phyloP scores from a whole-genome alignment of 2,329 filamentous ascomycete species.

The Teratosphaeria zuluensis region DNA sequence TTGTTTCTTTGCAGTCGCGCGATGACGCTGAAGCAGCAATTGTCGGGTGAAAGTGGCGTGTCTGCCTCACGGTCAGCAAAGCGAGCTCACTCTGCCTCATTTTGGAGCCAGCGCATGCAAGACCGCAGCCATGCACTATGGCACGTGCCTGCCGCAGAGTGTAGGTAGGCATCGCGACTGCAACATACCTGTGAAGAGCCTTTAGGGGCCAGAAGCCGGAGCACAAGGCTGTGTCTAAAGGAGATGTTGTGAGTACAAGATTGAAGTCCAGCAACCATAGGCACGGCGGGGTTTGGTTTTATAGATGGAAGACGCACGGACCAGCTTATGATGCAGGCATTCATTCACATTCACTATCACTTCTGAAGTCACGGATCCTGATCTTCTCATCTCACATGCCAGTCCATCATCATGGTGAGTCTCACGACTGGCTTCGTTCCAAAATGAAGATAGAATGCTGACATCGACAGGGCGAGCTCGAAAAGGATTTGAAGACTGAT shows the following conservation, averaged over 20 bases:
- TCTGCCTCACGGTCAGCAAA: not conserved
- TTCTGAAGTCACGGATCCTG: not conserved
- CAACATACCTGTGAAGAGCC: not conserved
- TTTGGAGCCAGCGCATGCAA: too few species aligned
- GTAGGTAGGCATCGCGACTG: not conserved
- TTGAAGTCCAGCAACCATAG: too few species aligned
- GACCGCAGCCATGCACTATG: not conserved
- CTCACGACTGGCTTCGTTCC: not conserved
- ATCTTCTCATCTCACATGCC: not conserved
- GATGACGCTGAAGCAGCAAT: not conserved
- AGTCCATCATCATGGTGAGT: not conserved
- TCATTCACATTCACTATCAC: too few species aligned
- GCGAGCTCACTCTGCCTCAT: too few species aligned
- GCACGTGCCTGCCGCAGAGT: not conserved
- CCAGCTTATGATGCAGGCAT: not conserved
- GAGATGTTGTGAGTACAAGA: not conserved
- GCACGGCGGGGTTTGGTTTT: not conserved
- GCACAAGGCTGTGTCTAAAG: not conserved
- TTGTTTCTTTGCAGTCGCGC: not conserved
- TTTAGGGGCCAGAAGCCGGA: not conserved
- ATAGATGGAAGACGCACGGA: not conserved
- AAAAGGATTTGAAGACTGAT: slow-evolving; percentile 62
- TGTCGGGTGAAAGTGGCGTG: not conserved
- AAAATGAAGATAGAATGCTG: not conserved
- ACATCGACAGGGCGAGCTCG: slow-evolving; percentile 27